Conservation (phyloP, 148 eudicot genomes). For the Camellia lanceoleosa region DNA sequence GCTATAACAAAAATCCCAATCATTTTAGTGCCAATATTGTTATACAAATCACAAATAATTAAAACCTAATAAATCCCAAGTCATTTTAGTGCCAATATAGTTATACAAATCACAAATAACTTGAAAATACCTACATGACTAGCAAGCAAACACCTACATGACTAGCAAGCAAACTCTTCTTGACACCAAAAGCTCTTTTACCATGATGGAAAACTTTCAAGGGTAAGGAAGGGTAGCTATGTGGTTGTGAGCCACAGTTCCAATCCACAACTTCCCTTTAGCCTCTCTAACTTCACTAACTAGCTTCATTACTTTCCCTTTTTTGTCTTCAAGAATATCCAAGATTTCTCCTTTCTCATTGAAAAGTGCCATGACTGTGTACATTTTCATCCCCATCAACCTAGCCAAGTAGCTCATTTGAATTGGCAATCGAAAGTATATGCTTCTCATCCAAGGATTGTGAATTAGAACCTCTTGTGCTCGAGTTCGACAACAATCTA, state of each 20-base stretch:
- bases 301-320: slow-evolving; percentile 79
- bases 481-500: slow-evolving; percentile 82
- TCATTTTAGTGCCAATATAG: too few relatives aligned
- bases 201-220: not conserved
- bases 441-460: slow-evolving; percentile 75
- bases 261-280: slow-evolving; percentile 89
- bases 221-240: slow-evolving; percentile 87
- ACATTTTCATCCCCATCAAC: slow-evolving; percentile 76
- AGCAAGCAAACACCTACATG: too few relatives aligned
- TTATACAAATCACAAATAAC: too few relatives aligned
- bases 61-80: too few relatives aligned
- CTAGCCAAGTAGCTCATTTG: slow-evolving; percentile 57
- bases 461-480: slow-evolving; percentile 59
- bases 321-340: slow-evolving; percentile 74
- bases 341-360: slow-evolving; percentile 63
- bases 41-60: too few relatives aligned
- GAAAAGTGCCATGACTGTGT: slow-evolving; percentile 59
- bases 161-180: too few relatives aligned
- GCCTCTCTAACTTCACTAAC: slow-evolving; percentile 86
- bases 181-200: too few relatives aligned
- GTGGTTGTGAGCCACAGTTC: slow-evolving; percentile 97
- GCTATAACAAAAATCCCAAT: too few relatives aligned
- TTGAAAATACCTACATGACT: too few relatives aligned
- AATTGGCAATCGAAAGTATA: slow-evolving; percentile 75
- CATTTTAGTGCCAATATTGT: too few relatives aligned